These are phyloP conservation scores for Anthracocystis walkeri DNA, from an alignment of 1,284 basidiomycete species.

Conservation along the genomic window DNA sequence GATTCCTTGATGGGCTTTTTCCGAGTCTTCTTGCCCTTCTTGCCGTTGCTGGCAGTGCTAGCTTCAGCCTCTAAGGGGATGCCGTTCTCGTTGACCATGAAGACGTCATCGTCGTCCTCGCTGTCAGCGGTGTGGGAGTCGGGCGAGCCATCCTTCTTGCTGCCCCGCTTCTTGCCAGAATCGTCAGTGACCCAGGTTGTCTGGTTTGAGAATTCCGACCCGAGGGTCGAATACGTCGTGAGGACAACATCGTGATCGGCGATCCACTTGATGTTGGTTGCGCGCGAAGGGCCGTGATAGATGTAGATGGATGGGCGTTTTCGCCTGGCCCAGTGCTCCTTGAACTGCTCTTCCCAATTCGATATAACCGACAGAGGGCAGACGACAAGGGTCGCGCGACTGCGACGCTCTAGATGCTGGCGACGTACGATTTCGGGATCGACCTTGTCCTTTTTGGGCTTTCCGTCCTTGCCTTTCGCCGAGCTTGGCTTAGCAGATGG, in stretches of 20 bases:
- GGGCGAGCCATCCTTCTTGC: slow-evolving; percentile 21
- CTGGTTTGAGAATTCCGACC: slow-evolving; percentile 94
- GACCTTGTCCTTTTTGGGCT: slow-evolving; percentile 74
- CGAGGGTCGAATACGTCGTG: slow-evolving; percentile 95
- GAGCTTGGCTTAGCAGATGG: slow-evolving; percentile 69
- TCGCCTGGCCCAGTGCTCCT: slow-evolving; percentile 77
- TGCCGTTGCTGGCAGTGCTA: slow-evolving; percentile 43
- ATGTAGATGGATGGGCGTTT: slow-evolving; percentile 79
- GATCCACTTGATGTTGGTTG: slow-evolving; percentile 83
- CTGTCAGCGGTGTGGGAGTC: slow-evolving; percentile 25
- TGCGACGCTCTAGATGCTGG: slow-evolving; percentile 71
- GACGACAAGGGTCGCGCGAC: slow-evolving; percentile 92
- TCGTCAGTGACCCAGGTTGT: slow-evolving; percentile 57
- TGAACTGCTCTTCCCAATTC: slow-evolving; percentile 98
- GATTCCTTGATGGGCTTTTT: slow-evolving; percentile 73
- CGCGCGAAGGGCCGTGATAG: slow-evolving; percentile 92
- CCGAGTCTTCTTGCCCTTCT: slow-evolving; percentile 71
- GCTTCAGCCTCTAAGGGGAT: slow-evolving; percentile 25
- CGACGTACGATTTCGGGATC: slow-evolving; percentile 53
- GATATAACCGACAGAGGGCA: slow-evolving; percentile 96
- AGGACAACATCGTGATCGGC: slow-evolving; percentile 96
- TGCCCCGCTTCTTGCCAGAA: slow-evolving; percentile 17
- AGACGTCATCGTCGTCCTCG: slow-evolving; percentile 73
- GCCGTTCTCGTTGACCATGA: slow-evolving; percentile 79
- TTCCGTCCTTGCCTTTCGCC: slow-evolving; percentile 72